Conservation (phyloP, 73 alveolate genomes). For the Effrenium voratum region DNA sequence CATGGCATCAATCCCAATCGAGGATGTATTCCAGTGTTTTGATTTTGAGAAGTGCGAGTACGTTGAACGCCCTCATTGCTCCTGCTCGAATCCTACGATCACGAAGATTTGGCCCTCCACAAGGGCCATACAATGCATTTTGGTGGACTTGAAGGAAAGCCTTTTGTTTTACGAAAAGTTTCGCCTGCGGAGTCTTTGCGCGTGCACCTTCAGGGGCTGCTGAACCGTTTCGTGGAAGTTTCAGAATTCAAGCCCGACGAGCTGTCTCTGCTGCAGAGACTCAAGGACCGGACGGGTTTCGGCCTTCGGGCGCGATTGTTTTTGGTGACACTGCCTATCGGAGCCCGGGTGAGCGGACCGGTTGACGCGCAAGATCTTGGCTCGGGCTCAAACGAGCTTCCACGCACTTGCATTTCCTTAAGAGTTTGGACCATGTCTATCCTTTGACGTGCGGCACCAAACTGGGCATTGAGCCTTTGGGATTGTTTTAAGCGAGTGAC, state of each 20-base stretch:
- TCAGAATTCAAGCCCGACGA: conserved; percentile 51
- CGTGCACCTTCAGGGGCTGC: conserved; percentile 18
- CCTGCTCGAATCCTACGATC: no score
- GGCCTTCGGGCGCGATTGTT: neutral
- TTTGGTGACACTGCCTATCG: neutral
- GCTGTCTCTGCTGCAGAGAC: conserved; percentile 44
- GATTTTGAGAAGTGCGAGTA: no score
- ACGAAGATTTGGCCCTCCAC: no score
- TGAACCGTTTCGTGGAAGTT: conserved; percentile 42
- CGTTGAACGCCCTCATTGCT: no score
- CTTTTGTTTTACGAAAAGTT: no score
- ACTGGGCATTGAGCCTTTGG: neutral
- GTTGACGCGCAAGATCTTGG: neutral
- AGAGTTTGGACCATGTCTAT: neutral
- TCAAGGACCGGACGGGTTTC: neutral
- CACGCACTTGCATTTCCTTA: neutral
- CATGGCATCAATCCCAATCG: no score
- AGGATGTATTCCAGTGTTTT: no score
- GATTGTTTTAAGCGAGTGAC: no score
- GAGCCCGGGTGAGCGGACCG: neutral
- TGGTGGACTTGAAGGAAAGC: neutral
- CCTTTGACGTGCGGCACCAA: no score
- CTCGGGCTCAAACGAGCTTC: neutral
- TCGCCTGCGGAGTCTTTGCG: neutral
- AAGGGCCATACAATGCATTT: neutral